Evolutionary conservation across 208 protist species (phyloP).

Genomic region (Acanthamoeba healyi): DNA sequence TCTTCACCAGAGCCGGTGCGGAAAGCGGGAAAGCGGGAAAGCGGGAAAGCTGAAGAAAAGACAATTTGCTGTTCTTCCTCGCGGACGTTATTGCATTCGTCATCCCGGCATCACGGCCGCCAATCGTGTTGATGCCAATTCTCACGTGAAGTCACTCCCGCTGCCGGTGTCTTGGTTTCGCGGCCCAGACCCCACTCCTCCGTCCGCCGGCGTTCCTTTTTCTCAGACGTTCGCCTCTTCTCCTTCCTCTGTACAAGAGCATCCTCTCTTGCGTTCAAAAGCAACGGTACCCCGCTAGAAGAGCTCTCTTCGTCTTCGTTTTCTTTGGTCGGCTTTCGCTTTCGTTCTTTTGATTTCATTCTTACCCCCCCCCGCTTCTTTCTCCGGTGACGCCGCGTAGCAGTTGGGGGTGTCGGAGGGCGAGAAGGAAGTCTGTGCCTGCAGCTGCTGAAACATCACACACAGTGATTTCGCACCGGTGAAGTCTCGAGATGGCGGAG

Average conservation of each 20-base stretch:
- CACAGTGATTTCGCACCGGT: too few relatives aligned
- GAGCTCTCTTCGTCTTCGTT: background rate
- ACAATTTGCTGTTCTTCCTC: background rate
- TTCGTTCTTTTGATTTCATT: background rate
- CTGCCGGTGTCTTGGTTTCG: background rate
- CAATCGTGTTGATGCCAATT: background rate
- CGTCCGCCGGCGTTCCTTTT: background rate
- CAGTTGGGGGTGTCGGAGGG: background rate
- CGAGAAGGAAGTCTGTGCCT: background rate
- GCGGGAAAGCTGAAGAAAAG: background rate
- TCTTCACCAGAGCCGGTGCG: too few relatives aligned
- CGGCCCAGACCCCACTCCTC: too few relatives aligned
- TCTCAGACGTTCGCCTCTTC: background rate
- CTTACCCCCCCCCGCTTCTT: background rate
- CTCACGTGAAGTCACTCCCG: background rate
- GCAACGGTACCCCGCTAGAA: background rate
- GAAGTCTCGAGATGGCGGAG: conserved; percentile 59
- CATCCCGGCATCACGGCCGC: background rate
- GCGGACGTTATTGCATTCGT: background rate
- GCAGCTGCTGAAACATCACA: too few relatives aligned
- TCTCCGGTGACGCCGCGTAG: background rate
- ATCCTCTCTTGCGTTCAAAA: background rate
- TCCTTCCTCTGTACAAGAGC: background rate
- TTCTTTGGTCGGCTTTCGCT: background rate
- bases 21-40: background rate